Conservation (phyloP, 2,329 filamentous ascomycete genomes). For the Diaporthe sp. region DNA sequence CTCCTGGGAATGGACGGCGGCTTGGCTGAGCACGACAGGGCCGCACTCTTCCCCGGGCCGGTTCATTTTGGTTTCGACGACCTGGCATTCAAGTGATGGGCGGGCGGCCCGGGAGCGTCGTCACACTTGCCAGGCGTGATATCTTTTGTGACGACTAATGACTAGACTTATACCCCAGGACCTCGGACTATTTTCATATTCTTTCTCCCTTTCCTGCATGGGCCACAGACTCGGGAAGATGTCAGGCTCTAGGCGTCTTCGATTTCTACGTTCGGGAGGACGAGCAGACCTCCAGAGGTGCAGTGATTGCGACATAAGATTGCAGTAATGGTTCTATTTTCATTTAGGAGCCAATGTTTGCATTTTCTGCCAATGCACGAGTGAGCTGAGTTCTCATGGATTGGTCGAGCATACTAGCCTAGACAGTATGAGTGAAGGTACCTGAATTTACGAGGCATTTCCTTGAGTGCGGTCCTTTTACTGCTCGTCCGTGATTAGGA, state of each 20-base stretch:
- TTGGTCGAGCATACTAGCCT: no score
- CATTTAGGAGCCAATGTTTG: neutral
- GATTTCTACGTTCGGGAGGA: neutral
- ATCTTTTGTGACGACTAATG: neutral
- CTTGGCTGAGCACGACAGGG: neutral
- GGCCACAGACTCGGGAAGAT: neutral
- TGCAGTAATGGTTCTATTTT: neutral
- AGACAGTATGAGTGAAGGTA: no score
- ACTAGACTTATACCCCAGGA: conserved; percentile 10
- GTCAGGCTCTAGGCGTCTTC: neutral
- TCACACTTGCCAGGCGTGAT: neutral
- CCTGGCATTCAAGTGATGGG: neutral
- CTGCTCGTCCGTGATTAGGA: neutral
- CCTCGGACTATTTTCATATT: neutral
- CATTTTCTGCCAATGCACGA: neutral
- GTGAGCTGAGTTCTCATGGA: neutral
- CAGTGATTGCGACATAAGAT: neutral
- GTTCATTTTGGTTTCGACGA: neutral
- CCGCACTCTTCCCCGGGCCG: neutral
- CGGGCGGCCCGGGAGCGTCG: neutral
- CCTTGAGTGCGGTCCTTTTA: neutral
- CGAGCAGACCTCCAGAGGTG: neutral
- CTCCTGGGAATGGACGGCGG: no score
- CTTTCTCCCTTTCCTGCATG: neutral
- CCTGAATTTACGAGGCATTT: neutral